Percentiles rank a stretch among this genome's conserved stretches.
Evolutionary conservation across 495 filamentous ascomycete species (phyloP).

Genomic region (Pyrenula aspistea): DNA sequence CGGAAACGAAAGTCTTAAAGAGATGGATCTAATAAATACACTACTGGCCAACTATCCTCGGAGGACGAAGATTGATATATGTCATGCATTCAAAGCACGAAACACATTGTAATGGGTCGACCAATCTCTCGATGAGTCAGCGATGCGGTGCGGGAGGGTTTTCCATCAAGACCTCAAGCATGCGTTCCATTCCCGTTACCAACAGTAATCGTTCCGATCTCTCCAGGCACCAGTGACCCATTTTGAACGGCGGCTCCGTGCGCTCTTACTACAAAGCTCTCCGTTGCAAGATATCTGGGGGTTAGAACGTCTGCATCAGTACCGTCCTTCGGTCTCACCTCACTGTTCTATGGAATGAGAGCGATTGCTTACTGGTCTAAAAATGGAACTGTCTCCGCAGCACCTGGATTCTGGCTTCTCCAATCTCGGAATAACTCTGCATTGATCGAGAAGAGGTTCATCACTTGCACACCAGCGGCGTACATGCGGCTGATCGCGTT

Average conservation of each 20-base stretch:
- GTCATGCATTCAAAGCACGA: no score
- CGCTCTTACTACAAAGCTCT: constrained; percentile 30
- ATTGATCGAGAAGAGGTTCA: constrained; percentile 42
- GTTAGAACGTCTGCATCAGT: neutral
- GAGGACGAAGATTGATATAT: no score
- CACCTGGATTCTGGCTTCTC: constrained; percentile 10
- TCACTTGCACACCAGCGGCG: constrained; percentile 39
- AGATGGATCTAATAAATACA: no score
- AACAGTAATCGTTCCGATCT: constrained; percentile 16
- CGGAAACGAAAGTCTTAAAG: no score
- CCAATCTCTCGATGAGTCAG: no score
- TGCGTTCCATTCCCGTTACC: neutral
- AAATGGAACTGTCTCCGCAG: neutral
- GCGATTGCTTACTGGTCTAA: neutral
- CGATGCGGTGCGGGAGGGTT: no score
- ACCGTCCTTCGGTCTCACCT: no score
- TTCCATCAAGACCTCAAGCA: no score
- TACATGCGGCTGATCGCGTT: constrained; percentile 44
- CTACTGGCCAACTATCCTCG: no score
- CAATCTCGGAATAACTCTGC: constrained; percentile 55
- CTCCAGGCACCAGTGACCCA: constrained; percentile 30
- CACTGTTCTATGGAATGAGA: neutral
- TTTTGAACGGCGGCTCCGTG: constrained; percentile 29
- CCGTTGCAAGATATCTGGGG: constrained; percentile 26
- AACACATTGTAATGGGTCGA: no score